phyloP scores from a whole-genome alignment of 345 rosid species.

The Murraya koenigii region DNA sequence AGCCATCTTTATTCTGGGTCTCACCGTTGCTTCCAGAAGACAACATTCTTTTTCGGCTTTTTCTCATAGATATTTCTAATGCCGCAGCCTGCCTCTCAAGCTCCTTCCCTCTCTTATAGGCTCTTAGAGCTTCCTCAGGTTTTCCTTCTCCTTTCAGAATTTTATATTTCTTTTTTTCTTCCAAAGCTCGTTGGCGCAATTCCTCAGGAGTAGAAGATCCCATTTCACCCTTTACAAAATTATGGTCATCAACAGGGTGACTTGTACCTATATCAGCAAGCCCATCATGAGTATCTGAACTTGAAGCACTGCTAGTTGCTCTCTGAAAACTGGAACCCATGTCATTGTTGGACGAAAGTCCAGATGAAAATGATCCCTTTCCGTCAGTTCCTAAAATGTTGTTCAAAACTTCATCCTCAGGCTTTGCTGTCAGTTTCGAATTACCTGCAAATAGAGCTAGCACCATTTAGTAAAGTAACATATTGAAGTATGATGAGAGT shows the following conservation, averaged over 20 bases:
- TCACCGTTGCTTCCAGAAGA: constrained; percentile 31
- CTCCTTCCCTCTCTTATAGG: constrained; percentile 91
- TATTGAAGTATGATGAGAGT: not conserved
- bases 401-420: constrained; percentile 66
- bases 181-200: constrained; percentile 66
- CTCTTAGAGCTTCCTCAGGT: constrained; percentile 78
- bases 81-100: constrained; percentile 91
- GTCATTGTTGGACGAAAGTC: constrained; percentile 27
- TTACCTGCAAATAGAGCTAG: constrained; percentile 37
- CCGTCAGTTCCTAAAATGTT: constrained; percentile 67
- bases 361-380: constrained; percentile 51
- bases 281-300: constrained; percentile 32
- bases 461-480: not conserved
- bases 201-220: constrained; percentile 55
- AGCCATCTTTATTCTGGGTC: constrained; percentile 38
- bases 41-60: constrained; percentile 47
- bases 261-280: constrained; percentile 22
- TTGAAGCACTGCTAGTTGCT: constrained; percentile 41
- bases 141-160: constrained; percentile 77
- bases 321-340: constrained; percentile 30
- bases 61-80: constrained; percentile 58
- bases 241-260: constrained; percentile 27
- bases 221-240: constrained; percentile 26
- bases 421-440: constrained; percentile 38
- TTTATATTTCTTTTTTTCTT: constrained; percentile 71